phyloP scores from a whole-genome alignment of 257 asterid genomes.

The Fraxinus pennsylvanica region DNA sequence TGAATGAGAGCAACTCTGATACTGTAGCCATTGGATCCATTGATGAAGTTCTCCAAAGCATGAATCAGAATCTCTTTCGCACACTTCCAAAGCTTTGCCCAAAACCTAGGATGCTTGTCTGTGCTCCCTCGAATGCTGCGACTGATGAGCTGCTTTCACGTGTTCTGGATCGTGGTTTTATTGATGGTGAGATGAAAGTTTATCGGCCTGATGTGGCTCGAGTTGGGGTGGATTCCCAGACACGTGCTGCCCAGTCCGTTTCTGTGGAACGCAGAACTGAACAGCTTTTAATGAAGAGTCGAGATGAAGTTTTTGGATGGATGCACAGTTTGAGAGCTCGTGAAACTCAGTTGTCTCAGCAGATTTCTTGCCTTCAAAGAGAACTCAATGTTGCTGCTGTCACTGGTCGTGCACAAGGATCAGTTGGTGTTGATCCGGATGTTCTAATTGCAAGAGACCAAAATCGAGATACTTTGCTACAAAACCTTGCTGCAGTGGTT shows the following conservation, averaged over 20 bases:
- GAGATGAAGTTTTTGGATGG: constrained; percentile 87
- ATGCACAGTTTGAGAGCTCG: constrained; percentile 78
- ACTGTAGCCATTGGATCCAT: constrained; percentile 80
- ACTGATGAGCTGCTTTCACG: constrained; percentile 96
- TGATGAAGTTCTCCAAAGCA: constrained; percentile 95
- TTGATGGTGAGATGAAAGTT: constrained; percentile 98
- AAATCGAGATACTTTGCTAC: constrained; percentile 80
- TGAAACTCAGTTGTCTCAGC: constrained; percentile 81
- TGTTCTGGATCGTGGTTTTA: constrained; percentile 97
- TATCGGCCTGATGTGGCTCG: constrained; percentile 97
- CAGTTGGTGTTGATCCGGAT: constrained; percentile 99
- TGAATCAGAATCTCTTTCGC: constrained; percentile 96
- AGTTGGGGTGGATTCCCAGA: constrained; percentile 98
- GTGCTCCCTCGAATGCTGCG: constrained; percentile 99
- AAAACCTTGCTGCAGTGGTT: constrained; percentile 88
- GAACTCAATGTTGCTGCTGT: constrained; percentile 79
- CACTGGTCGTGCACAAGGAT: constrained; percentile 87
- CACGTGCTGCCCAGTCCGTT: constrained; percentile 97
- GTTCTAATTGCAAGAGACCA: constrained; percentile 91
- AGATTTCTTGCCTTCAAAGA: constrained; percentile 81
- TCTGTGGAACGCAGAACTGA: constrained; percentile 98
- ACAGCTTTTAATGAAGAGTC: constrained; percentile 72
- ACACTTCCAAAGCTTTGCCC: constrained; percentile 99
- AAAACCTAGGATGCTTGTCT: constrained; percentile 98
- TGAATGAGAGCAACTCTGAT: constrained; percentile 67